Conservation (phyloP, 768 basidiomycete species). For the Suillus subaureus region DNA sequence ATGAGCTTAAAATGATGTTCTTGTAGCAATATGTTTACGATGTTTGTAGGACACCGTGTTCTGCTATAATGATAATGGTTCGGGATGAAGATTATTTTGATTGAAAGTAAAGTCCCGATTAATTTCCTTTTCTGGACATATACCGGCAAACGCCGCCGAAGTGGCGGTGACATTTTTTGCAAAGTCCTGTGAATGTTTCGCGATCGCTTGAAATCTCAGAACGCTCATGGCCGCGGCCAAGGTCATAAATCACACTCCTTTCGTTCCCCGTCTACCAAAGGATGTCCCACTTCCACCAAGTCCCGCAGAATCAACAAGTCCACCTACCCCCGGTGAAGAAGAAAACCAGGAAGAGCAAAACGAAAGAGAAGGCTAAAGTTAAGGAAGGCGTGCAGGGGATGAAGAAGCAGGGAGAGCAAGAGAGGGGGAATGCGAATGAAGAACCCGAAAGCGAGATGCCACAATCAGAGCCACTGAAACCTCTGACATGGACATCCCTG, state of each 20-base stretch:
- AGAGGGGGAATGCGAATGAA: slow-evolving; percentile 9
- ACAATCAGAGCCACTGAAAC: slow-evolving; percentile 15
- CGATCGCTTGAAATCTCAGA: slow-evolving; percentile 6
- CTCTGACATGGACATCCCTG: slow-evolving; percentile 72
- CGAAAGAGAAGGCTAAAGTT: slow-evolving; percentile 45
- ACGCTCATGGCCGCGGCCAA: slow-evolving; percentile 19
- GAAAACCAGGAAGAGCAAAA: slow-evolving; percentile 42
- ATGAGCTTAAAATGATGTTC: background rate
- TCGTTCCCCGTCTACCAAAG: slow-evolving; percentile 38
- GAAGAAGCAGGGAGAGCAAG: slow-evolving; percentile 15
- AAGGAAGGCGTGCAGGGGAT: slow-evolving; percentile 18
- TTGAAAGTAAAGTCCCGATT: background rate
- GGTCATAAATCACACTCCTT: slow-evolving; percentile 19
- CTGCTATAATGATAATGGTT: background rate
- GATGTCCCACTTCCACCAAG: slow-evolving; percentile 36
- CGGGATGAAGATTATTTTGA: background rate
- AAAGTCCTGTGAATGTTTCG: slow-evolving; percentile 9
- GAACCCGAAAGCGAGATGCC: slow-evolving; percentile 23
- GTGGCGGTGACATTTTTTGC: slow-evolving; percentile 17
- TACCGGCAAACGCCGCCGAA: slow-evolving; percentile 13
- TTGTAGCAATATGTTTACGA: slow-evolving; percentile 10
- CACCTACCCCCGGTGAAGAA: slow-evolving; percentile 25
- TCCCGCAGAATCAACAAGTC: slow-evolving; percentile 20
- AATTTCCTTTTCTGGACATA: slow-evolving; percentile 2
- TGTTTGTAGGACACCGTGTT: background rate